Conservation (phyloP, 2,329 filamentous ascomycete genomes). For the Trichoderma asperellum region DNA sequence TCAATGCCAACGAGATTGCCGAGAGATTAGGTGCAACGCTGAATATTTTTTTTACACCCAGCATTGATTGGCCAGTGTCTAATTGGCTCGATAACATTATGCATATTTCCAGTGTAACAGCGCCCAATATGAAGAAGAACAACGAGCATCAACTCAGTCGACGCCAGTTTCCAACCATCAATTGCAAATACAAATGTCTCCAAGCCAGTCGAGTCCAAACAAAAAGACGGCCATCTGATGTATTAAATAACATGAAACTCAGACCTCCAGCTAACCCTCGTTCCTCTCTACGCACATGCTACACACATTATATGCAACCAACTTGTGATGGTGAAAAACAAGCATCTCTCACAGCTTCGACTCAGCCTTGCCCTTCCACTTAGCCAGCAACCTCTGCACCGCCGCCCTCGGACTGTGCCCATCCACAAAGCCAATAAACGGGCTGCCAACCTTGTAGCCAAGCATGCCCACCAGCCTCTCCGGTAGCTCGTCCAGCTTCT, state of each 20-base stretch:
- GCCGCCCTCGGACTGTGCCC: constrained; percentile 33
- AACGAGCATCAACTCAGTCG: background rate
- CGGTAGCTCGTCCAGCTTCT: constrained; percentile 34
- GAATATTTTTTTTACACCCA: background rate
- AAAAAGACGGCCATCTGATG: background rate
- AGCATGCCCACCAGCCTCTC: constrained; percentile 35
- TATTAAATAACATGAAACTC: background rate
- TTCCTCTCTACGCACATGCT: background rate
- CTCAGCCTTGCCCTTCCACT: constrained; percentile 21
- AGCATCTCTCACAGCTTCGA: background rate
- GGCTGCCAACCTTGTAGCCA: constrained; percentile 34
- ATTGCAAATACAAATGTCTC: background rate
- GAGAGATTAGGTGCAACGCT: background rate
- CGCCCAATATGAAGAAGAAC: background rate
- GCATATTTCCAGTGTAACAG: background rate
- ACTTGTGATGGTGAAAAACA: background rate
- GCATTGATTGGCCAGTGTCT: background rate
- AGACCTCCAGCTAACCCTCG: background rate
- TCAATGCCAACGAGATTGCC: background rate
- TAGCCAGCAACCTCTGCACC: constrained; percentile 30
- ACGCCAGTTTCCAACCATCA: too few species aligned
- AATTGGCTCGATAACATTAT: background rate
- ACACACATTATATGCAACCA: too few species aligned
- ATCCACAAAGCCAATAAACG: constrained; percentile 35
- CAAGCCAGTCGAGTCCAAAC: background rate